Percentiles rank a stretch among this genome's conserved stretches.
Evolutionary conservation across 2,329 filamentous ascomycete species (phyloP).

Genomic region (Colletotrichum somersetense): DNA sequence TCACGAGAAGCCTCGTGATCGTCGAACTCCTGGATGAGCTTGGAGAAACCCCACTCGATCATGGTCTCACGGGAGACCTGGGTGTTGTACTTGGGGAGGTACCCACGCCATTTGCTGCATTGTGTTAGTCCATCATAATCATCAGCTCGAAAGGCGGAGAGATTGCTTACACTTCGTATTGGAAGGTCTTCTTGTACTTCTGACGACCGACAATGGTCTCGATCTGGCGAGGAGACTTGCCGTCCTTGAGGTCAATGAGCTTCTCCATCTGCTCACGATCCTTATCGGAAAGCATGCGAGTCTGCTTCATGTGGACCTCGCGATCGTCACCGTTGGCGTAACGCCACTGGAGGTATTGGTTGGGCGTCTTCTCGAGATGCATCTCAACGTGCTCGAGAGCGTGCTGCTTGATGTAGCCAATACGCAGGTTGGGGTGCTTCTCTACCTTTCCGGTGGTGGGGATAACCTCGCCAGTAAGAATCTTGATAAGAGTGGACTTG

Average conservation of each 20-base stretch:
- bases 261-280: conserved; percentile 95
- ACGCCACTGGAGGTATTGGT: conserved; percentile 98
- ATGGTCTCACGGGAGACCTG: conserved; percentile 95
- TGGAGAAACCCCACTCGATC: conserved; percentile 85
- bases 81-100: conserved; percentile 93
- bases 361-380: conserved; percentile 99
- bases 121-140: conserved; percentile 45
- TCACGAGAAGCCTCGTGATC: conserved; percentile 99
- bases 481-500: conserved; percentile 98
- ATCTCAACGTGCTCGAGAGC: conserved; percentile 99
- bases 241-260: conserved; percentile 85
- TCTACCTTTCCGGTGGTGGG: conserved; percentile 89
- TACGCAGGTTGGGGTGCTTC: conserved; percentile 98
- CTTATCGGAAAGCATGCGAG: conserved; percentile 85
- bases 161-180: conserved; percentile 86
- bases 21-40: conserved; percentile 97
- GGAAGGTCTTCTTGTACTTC: conserved; percentile 99
- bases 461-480: conserved; percentile 92
- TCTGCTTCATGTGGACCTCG: conserved; percentile 98
- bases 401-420: conserved; percentile 99
- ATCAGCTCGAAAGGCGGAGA: not conserved
- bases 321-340: conserved; percentile 97
- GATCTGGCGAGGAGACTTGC: conserved; percentile 80
- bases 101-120: conserved; percentile 84
- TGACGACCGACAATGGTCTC: conserved; percentile 95